These are phyloP conservation scores for Heteromeles arbutifolia DNA, from an alignment of 306 rosid genomes.

Conservation along the genomic window DNA sequence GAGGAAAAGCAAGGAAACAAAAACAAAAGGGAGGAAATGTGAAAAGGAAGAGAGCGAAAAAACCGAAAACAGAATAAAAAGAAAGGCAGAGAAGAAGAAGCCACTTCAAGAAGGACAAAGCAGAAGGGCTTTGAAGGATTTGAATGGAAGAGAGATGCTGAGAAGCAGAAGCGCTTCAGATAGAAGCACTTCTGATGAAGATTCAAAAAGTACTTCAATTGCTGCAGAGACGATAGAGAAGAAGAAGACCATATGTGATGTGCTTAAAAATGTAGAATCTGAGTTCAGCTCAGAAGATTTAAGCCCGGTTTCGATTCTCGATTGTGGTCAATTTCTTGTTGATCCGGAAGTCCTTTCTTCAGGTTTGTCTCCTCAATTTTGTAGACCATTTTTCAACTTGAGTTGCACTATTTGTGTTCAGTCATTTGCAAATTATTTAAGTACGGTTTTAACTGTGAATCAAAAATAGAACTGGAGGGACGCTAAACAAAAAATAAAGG, in stretches of 20 bases:
- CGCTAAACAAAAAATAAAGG: too few relatives aligned
- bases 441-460: not conserved
- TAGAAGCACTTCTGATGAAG: not conserved
- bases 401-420: not conserved
- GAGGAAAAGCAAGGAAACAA: constrained; percentile 14
- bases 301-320: constrained; percentile 87
- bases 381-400: not conserved
- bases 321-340: constrained; percentile 31
- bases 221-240: constrained; percentile 20
- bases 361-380: constrained; percentile 38
- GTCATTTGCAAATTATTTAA: not conserved
- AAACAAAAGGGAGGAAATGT: constrained; percentile 26
- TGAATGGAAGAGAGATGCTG: constrained; percentile 26
- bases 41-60: constrained; percentile 35
- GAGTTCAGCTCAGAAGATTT: constrained; percentile 55
- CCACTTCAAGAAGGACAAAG: constrained; percentile 9
- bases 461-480: too few relatives aligned
- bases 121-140: constrained; percentile 4
- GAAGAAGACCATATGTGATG: constrained; percentile 18
- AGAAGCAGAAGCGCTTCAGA: constrained; percentile 18
- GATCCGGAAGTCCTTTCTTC: constrained; percentile 33
- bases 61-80: constrained; percentile 26
- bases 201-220: constrained; percentile 16
- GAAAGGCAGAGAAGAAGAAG: constrained; percentile 9
- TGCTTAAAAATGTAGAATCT: constrained; percentile 27